Conservation (phyloP, 345 rosid genomes). For the Bruguiera gymnorhiza region DNA sequence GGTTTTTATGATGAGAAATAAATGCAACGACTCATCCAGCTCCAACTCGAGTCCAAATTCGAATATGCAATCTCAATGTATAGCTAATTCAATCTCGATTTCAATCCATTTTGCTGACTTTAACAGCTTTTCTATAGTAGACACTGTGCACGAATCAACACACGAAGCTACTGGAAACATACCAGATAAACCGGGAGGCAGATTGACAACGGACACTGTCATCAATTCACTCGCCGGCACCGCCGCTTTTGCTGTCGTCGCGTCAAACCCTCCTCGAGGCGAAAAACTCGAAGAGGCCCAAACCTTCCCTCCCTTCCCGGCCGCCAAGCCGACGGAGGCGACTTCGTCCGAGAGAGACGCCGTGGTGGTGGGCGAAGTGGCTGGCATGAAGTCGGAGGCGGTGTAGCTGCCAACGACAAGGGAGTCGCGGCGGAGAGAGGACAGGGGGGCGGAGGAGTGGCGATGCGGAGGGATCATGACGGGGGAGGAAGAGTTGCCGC, state of each 20-base stretch:
- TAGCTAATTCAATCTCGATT: too few species aligned
- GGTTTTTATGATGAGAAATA: too few species aligned
- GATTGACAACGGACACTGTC: constrained; percentile 67
- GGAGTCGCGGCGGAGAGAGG: constrained; percentile 27
- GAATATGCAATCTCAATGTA: too few species aligned
- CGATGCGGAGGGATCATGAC: constrained; percentile 94
- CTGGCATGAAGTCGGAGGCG: constrained; percentile 20
- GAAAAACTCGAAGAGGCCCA: constrained; percentile 19
- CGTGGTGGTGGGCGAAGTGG: constrained; percentile 36
- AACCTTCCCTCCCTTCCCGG: constrained; percentile 36
- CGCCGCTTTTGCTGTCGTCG: constrained; percentile 32
- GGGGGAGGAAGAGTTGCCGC: constrained; percentile 63
- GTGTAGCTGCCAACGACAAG: constrained; percentile 11
- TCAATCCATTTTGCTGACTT: neutral
- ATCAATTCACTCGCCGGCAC: constrained; percentile 56
- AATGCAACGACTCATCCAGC: too few species aligned
- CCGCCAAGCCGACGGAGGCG: constrained; percentile 33
- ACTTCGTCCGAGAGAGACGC: constrained; percentile 34
- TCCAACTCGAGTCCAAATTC: too few species aligned
- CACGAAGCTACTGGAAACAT: constrained; percentile 5
- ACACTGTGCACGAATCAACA: neutral
- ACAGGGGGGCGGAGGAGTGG: constrained; percentile 46
- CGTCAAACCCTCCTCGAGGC: constrained; percentile 34
- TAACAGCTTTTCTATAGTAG: neutral
- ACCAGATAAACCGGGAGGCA: constrained; percentile 57